Evolutionary conservation across 495 filamentous ascomycete species (phyloP).

Genomic region (Monascus purpureus): DNA sequence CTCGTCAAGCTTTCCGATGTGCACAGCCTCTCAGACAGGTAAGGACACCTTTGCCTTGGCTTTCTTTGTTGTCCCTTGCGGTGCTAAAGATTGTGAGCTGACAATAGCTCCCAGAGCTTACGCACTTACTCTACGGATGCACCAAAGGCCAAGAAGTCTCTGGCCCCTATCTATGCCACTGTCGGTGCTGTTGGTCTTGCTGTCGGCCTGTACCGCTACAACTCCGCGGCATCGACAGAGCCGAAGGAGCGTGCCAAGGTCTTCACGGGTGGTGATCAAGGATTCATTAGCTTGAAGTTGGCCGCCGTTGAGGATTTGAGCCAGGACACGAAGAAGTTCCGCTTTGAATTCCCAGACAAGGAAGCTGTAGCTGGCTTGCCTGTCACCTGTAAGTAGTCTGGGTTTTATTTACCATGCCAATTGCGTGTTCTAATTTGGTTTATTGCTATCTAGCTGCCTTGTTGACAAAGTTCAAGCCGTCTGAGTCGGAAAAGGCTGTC

Average conservation of each 20-base stretch:
- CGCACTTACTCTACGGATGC: constrained; percentile 39
- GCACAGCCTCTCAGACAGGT: constrained; percentile 37
- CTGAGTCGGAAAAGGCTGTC: constrained; percentile 62
- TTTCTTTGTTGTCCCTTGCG: too few relatives aligned
- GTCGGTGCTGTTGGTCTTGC: constrained; percentile 29
- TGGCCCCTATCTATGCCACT: constrained; percentile 25
- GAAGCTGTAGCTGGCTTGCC: constrained; percentile 70
- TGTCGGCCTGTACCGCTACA: constrained; percentile 31
- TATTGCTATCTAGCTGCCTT: constrained; percentile 44
- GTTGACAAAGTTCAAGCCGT: constrained; percentile 74
- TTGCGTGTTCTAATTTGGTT: background rate
- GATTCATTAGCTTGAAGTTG: constrained; percentile 68
- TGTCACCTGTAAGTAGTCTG: constrained; percentile 46
- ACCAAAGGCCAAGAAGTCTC: constrained; percentile 25
- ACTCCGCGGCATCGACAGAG: constrained; percentile 18
- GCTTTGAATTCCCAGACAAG: constrained; percentile 70
- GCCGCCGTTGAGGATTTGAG: constrained; percentile 64
- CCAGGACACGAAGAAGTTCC: constrained; percentile 80
- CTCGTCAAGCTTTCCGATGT: constrained; percentile 33
- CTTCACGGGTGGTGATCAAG: constrained; percentile 77
- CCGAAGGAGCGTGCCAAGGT: constrained; percentile 30
- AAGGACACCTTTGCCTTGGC: constrained; percentile 7
- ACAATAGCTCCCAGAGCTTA: constrained; percentile 29
- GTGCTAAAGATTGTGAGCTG: too few relatives aligned
- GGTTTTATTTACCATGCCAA: too few relatives aligned